Evolutionary conservation across 2,329 filamentous ascomycete genomes (phyloP), one percentile per base, ranked within the genome.

Genomic region (Ramularia endophylla): DNA sequence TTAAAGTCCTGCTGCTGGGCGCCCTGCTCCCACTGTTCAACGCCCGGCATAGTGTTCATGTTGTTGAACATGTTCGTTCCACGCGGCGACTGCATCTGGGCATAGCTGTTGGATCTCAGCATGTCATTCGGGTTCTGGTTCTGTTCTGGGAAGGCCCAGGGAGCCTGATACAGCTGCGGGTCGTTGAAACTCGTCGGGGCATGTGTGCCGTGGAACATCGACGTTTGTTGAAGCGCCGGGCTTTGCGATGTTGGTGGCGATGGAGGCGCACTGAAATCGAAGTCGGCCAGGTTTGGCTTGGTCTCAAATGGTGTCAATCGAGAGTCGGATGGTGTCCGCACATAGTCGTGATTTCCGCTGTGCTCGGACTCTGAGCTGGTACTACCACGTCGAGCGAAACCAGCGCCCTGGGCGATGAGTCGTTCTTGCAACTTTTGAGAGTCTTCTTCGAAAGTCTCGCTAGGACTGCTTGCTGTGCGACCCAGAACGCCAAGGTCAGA

Each of bases 371-470:
- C 72, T 29, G 72, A 75, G 52, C 77, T 77, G 41, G 74, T 66
- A 1, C 76, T 80, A 33, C 69, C 69, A 54, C 74, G 68, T 40
- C 73, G 68, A 39, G 51, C 41, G 59, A 71, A 70, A 15, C 69
- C 67, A 20, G 71, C 67, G n/a, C 72, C 74, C 30, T 70, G 65
- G 19, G 70, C 70, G 45, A 77, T 67, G 29, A 81, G 56, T 31
- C 70, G 69, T 41, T 74, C 69, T 55, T 80, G 77, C 60, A 81
- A 66, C 19, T 67, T 63, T 27, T 67, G 66, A 43, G 71, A 67
- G 57, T 78, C 73, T 42, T 81, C 78, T 54, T 81, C 77, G 51
- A 81, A 81, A 3, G 61, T 65, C 44, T 72, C 69, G 36, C n/a
- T n/a, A n/a, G n/a, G n/a, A n/a, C n/a, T n/a, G n/a, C n/a, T n/a